A percentile compares a stretch with the other conserved stretches of the same genome.
Evolutionary conservation across 306 rosid species (phyloP).

Genomic region (Gynostemma pentaphyllum): DNA sequence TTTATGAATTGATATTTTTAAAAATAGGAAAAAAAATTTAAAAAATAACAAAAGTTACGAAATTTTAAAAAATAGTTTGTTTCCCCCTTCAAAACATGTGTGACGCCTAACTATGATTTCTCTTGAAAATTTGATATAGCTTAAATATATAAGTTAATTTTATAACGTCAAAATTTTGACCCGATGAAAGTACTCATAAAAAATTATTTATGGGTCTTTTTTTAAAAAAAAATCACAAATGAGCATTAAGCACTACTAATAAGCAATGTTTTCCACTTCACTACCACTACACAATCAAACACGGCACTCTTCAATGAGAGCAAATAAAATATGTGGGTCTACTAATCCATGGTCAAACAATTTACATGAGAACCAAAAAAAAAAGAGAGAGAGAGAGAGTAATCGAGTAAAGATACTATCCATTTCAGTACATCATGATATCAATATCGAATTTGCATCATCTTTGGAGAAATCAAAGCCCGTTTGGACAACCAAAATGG

Average conservation of each 20-base stretch:
- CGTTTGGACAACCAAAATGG: not conserved
- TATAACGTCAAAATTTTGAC: no score
- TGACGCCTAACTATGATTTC: no score
- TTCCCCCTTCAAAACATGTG: no score
- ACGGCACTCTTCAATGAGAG: conserved; percentile 3
- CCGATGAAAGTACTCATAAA: not conserved
- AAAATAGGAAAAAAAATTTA: no score
- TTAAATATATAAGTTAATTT: no score
- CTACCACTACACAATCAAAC: not conserved
- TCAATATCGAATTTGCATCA: not conserved
- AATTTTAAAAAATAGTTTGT: no score
- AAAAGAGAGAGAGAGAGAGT: not conserved
- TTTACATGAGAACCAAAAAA: not conserved
- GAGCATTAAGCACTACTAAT: not conserved
- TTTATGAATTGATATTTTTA: no score
- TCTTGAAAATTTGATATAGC: no score
- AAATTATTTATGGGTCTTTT: no score
- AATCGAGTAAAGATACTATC: not conserved
- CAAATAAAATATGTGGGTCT: not conserved
- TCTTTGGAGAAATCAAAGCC: not conserved
- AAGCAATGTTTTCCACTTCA: not conserved
- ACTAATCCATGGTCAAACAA: not conserved
- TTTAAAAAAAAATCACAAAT: not conserved
- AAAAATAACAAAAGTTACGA: no score
- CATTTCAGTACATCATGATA: not conserved